phyloP scores from a whole-genome alignment of 306 rosid genomes.

The Astragalus membranaceus region DNA sequence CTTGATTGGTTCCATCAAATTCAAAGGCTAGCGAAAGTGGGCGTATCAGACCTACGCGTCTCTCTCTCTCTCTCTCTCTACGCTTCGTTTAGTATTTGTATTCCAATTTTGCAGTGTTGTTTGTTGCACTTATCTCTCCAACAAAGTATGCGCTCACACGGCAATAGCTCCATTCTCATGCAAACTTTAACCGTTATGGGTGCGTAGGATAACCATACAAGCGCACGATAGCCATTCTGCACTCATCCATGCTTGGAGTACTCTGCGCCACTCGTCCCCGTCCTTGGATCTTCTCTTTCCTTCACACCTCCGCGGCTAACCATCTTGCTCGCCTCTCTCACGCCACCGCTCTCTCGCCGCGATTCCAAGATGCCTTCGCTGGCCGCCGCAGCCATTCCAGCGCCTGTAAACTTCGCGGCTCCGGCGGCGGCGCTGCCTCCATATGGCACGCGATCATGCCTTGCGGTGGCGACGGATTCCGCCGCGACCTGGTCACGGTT shows the following conservation, averaged over 20 bases:
- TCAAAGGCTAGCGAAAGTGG: not conserved
- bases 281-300: conserved; percentile 26
- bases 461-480: conserved; percentile 16
- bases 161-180: not conserved
- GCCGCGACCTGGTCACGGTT: conserved; percentile 27
- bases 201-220: conserved; percentile 22
- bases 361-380: not conserved
- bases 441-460: conserved; percentile 89
- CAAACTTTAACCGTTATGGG: not conserved
- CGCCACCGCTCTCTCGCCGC: conserved; percentile 12
- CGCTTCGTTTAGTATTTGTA: not conserved
- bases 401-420: conserved; percentile 36
- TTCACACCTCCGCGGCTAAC: conserved; percentile 45
- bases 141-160: not conserved
- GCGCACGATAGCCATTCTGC: conserved; percentile 17
- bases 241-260: conserved; percentile 27
- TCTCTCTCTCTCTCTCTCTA: not conserved
- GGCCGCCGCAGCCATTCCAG: conserved; percentile 54
- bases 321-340: conserved; percentile 25
- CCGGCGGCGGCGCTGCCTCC: conserved; percentile 56
- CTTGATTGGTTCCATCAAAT: not conserved
- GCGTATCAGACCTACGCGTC: not conserved
- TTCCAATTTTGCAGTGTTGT: not conserved
- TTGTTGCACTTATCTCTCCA: not conserved
- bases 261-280: conserved; percentile 32